These are phyloP conservation scores for Moesziomyces sp. DNA, from an alignment of 1,284 basidiomycete species.

Conservation along the genomic window DNA sequence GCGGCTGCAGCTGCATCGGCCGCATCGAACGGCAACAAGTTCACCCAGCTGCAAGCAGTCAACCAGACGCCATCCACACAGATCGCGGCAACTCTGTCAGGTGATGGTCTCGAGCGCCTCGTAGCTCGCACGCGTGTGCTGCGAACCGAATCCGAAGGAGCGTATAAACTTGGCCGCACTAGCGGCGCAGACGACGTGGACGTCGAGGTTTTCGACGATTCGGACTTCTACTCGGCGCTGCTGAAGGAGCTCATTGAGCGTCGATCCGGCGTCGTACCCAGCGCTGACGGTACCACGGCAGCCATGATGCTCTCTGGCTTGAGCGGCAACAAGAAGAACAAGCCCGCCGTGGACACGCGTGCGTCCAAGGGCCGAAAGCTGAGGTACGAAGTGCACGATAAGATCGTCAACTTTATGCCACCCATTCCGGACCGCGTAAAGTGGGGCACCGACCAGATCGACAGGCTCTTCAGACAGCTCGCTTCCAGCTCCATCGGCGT, in stretches of 20 bases:
- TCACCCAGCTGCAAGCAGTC: conserved; percentile 53
- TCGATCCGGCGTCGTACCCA: conserved; percentile 18
- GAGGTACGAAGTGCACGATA: conserved; percentile 64
- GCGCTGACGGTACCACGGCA: conserved; percentile 15
- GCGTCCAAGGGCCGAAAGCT: conserved; percentile 64
- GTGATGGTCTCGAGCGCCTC: conserved; percentile 56
- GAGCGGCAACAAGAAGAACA: conserved; percentile 43
- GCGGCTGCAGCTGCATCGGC: conserved; percentile 40
- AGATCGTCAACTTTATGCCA: conserved; percentile 66
- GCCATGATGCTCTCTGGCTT: conserved; percentile 27
- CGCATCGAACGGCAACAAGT: conserved; percentile 37
- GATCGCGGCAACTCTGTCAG: conserved; percentile 53
- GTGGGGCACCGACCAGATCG: conserved; percentile 59
- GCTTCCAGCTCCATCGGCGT: conserved; percentile 27
- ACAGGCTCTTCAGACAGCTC: conserved; percentile 58
- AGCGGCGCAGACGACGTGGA: conserved; percentile 16
- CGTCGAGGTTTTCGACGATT: conserved; percentile 63
- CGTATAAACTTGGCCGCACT: conserved; percentile 19
- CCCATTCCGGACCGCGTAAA: conserved; percentile 47
- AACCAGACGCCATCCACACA: conserved; percentile 55
- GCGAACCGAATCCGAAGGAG: conserved; percentile 32
- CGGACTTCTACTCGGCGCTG: conserved; percentile 62
- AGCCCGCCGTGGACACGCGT: conserved; percentile 54
- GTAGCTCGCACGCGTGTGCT: conserved; percentile 57
- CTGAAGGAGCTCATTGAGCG: conserved; percentile 65